A percentile compares a stretch with the other conserved stretches of the same genome.
Evolutionary conservation across 768 basidiomycete genomes (phyloP).

Genomic region (Tulasnella sp.): DNA sequence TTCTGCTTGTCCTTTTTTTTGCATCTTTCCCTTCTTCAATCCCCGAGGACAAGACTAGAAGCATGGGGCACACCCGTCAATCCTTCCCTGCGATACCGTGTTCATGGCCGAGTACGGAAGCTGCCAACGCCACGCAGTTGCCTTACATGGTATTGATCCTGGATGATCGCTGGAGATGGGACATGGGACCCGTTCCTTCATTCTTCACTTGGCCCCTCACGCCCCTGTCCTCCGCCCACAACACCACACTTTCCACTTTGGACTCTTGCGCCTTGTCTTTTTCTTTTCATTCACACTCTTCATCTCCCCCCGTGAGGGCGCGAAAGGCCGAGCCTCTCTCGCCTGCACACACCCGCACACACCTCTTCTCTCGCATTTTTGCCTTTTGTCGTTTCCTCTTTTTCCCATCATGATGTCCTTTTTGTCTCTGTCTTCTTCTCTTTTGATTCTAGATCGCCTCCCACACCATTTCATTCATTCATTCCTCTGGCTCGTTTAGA

Average conservation of each 20-base stretch:
- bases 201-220: neutral
- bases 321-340: neutral
- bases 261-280: neutral
- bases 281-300: neutral
- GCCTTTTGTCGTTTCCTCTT: neutral
- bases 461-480: slow-evolving; percentile 9
- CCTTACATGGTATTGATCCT: neutral
- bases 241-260: neutral
- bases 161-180: slow-evolving; percentile 8
- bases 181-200: neutral
- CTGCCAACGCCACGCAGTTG: slow-evolving; percentile 1
- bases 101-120: neutral
- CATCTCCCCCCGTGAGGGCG: neutral
- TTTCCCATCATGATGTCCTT: neutral
- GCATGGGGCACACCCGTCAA: neutral
- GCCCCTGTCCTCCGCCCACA: neutral
- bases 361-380: neutral
- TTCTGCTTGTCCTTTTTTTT: neutral
- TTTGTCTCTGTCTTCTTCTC: neutral
- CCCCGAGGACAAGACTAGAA: neutral
- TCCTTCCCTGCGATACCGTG: neutral
- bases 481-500: slow-evolving; percentile 11
- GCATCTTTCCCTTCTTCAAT: neutral
- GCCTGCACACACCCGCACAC: neutral
- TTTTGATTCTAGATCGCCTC: slow-evolving; percentile 1